Base-by-base conservation (phyloP, 2,329 filamentous ascomycete genomes). In the Diplodia intermedia region DNA sequence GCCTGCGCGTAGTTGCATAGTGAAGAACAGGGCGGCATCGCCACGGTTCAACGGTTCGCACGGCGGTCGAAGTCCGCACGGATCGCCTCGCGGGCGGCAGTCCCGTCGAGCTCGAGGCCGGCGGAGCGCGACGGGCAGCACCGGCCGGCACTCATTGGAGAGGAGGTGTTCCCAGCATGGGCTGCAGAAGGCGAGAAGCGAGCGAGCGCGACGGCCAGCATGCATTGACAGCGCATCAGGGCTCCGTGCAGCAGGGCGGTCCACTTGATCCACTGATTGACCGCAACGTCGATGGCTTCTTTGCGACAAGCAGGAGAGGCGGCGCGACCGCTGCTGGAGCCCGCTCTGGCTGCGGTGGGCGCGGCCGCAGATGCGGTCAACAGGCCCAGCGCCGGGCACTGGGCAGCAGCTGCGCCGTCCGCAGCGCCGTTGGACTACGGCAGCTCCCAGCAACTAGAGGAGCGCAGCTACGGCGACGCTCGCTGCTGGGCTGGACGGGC, bases 171-270 rank as follows among this genome's bases (percentile, higher is more conserved):
- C 50, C 40, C 62, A 23, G 60, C 18, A 20, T 29, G 57, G 62
- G 50, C 49, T 65, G 62, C 62, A 65, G 62, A 65, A 65, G 52
- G 62, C 62, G 62, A 65, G 62, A 65, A 54, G 62, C 62, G 62
- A 65, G 60, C 54, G 52, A 55, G 52, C 23, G 33, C 29, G 43
- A 29, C 47, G 47, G 33, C 60, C 26, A 43, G 49, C 49, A 65
- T 68, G 66, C 66, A 68, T 68, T 68, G 66, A 68, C 66, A 68
- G 60, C 66, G 60, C 66, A 68, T 62, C 57, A 55, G 57, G 65
- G 62, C 53, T 52, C 50, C 53, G 65, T 67, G 65, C 65, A 67
- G 65, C 31, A 54, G 38, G 63, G 36, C 63, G 61, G 61, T 65
- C 61, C 66, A 54, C 56, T 63, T 62, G 66, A 63, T 62, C 66